Conservation (phyloP, 208 protist species). For the Leishmania tarentolae region DNA sequence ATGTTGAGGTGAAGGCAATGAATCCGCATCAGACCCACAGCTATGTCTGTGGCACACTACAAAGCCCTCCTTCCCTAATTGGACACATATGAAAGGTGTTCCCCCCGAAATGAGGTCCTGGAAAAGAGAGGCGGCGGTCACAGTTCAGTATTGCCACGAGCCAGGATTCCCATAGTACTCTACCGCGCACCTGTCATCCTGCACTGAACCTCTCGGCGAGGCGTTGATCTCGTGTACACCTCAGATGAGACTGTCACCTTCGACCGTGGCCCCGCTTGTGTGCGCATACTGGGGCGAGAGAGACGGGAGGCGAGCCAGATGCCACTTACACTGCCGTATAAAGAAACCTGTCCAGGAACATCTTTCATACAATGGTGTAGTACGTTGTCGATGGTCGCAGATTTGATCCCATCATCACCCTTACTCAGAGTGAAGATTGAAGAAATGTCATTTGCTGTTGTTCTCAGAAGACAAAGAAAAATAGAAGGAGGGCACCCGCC, state of each 20-base stretch:
- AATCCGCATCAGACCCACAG: neutral
- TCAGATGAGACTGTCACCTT: neutral
- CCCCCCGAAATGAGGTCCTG: neutral
- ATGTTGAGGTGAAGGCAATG: neutral
- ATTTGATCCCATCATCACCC: neutral
- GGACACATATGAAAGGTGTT: neutral
- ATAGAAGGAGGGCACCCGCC: neutral
- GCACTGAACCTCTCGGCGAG: neutral
- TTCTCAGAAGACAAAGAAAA: neutral
- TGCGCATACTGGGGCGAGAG: neutral
- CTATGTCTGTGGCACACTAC: neutral
- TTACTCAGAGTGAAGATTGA: slow-evolving; percentile 28
- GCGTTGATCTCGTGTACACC: neutral
- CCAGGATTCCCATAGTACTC: neutral
- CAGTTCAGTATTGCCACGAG: slow-evolving; percentile 1
- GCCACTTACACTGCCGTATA: neutral
- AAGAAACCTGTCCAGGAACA: neutral
- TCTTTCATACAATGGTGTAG: neutral
- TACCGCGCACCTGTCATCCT: neutral
- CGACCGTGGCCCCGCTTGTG: neutral
- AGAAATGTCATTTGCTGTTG: slow-evolving; percentile 4
- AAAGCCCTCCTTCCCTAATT: neutral
- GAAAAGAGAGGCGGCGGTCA: neutral
- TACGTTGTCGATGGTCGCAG: neutral
- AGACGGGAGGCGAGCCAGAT: neutral